Base-by-base conservation (phyloP, 2,329 filamentous ascomycete genomes). In the Aspergillus sp. region DNA sequence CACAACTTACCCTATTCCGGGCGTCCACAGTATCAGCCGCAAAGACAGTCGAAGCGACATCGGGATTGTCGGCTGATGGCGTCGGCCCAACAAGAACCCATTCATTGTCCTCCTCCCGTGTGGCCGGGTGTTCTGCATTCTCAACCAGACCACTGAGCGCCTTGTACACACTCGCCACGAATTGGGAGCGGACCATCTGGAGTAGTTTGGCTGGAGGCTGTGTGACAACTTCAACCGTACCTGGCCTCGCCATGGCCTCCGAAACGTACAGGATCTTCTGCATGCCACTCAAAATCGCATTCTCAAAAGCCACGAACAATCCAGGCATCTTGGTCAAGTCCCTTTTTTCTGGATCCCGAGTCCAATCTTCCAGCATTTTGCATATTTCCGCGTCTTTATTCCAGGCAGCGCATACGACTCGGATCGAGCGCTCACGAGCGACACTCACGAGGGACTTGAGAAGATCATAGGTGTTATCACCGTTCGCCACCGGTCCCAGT, bases 201-300 rank as follows among this genome's bases (percentile, higher is more conserved):
- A 97, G 73, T 39, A 96, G 73, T 66, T 97, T 98, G 5, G 84
- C 77, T 33, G 88, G 84, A 4, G 93, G 94, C 12, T 91, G 85
- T 27, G 85, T 79, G 47, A 97, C 82, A 53, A 98, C 89, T 59
- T 88, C 83, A 41, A 76, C 80, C 4, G 83, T 78, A 27, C 81
- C 85, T 6, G 85, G 77, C 65, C 87, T 89, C 40, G 77, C 79
- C 73, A 83, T 85, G 26, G 88, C 87, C 55, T 96, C 91, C 1
- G 86, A 85, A 39, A 98, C 83, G 64, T 96, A 98, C 29, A 96
- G 75, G 45, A 97, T 94, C 71, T 91, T 94, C 67, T 98, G 93
- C 81, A 97, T 86, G 46, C 90, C 89, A 1, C 76, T 77, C 19
- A 98, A 73, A 8, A 98, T 75, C 5, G 85, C 80, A 46, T 83